Conservation (phyloP, 2,329 filamentous ascomycete genomes). For the Neonectria coccinea region DNA sequence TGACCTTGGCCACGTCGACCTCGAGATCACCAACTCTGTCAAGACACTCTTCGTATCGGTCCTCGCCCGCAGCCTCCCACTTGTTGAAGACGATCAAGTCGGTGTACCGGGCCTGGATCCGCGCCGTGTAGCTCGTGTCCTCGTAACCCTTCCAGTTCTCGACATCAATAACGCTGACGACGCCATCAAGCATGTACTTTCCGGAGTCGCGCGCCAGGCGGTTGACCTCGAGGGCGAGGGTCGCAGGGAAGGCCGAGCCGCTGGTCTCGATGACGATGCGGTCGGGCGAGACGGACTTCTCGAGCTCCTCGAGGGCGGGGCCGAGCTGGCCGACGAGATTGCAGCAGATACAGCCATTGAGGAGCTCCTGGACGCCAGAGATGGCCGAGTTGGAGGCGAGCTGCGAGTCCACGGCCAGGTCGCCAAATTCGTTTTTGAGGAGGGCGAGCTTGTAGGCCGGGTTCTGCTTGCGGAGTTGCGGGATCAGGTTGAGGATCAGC, state of each 20-base stretch:
- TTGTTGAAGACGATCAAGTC: slow-evolving; percentile 94
- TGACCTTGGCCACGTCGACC: slow-evolving; percentile 84
- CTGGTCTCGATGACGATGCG: slow-evolving; percentile 95
- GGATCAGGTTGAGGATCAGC: slow-evolving; percentile 91
- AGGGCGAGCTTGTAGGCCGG: slow-evolving; percentile 87
- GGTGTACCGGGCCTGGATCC: slow-evolving; percentile 88
- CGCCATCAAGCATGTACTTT: slow-evolving; percentile 83
- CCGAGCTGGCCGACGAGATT: slow-evolving; percentile 94
- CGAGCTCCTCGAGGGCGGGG: slow-evolving; percentile 82
- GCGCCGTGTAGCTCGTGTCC: slow-evolving; percentile 89
- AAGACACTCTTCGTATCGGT: slow-evolving; percentile 79
- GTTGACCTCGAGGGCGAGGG: slow-evolving; percentile 90
- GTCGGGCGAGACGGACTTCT: slow-evolving; percentile 70
- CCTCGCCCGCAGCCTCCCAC: slow-evolving; percentile 82
- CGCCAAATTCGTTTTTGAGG: slow-evolving; percentile 98
- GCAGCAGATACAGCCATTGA: slow-evolving; percentile 99
- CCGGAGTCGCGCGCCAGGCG: slow-evolving; percentile 76
- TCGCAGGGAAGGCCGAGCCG: slow-evolving; percentile 88
- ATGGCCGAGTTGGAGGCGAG: slow-evolving; percentile 86
- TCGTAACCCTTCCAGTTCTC: slow-evolving; percentile 97
- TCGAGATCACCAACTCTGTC: slow-evolving; percentile 86
- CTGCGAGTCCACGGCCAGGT: slow-evolving; percentile 92
- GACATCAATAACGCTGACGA: slow-evolving; percentile 90
- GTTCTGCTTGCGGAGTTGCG: slow-evolving; percentile 82
- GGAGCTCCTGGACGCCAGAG: slow-evolving; percentile 88